phyloP scores from a whole-genome alignment of 176 grass and related monocot genomes.

The Musa schizocarpa region DNA sequence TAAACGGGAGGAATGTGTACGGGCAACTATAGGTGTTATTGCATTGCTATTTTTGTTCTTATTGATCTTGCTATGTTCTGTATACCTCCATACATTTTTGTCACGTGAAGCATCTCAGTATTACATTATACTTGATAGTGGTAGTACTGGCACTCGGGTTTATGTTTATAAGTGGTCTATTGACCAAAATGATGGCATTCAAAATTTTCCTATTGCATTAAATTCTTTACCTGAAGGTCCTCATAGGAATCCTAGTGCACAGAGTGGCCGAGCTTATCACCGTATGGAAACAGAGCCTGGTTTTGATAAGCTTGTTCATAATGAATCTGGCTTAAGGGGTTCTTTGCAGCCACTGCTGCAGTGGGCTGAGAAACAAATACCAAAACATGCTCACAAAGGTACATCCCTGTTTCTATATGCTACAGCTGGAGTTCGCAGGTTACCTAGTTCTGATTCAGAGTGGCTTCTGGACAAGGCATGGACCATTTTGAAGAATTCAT shows the following conservation, averaged over 20 bases:
- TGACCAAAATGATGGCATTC: constrained; percentile 45
- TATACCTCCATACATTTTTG: constrained; percentile 59
- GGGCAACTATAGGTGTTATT: constrained; percentile 37
- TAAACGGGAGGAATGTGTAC: constrained; percentile 63
- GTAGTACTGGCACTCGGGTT: constrained; percentile 88
- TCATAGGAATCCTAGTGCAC: constrained; percentile 53
- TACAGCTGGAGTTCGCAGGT: constrained; percentile 83
- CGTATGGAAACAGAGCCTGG: constrained; percentile 98
- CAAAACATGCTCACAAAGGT: constrained; percentile 54
- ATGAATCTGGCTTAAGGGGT: constrained; percentile 68
- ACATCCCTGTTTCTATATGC: constrained; percentile 88
- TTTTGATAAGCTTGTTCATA: constrained; percentile 81
- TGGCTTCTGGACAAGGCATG: constrained; percentile 90
- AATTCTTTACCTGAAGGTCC: constrained; percentile 62
- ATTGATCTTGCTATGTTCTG: constrained; percentile 51
- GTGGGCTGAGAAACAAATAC: constrained; percentile 86
- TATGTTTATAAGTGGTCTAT: constrained; percentile 87
- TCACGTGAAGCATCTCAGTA: constrained; percentile 71
- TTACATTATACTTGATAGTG: constrained; percentile 96
- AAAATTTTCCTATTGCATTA: constrained; percentile 57
- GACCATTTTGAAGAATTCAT: constrained; percentile 93
- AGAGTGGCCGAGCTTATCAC: constrained; percentile 67
- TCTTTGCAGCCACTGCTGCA: constrained; percentile 76
- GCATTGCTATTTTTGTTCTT: constrained; percentile 37
- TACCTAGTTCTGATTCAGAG: constrained; percentile 73